Base-by-base conservation (phyloP, 371 early-diverging fungal genomes). In the Lichtheimia corymbifera region DNA sequence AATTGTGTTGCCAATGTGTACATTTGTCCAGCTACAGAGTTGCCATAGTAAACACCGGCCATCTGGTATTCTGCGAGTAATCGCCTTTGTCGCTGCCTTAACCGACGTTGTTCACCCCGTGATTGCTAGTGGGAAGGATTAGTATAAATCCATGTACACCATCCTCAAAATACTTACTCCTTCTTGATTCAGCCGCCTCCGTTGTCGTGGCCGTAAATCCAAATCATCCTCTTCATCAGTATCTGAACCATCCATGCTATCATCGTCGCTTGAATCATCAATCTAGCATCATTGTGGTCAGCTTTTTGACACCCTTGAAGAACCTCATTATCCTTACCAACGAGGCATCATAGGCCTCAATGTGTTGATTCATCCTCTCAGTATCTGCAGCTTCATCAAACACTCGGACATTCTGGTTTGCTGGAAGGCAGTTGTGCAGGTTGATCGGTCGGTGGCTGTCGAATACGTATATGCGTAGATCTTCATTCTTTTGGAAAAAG, bases 371-470 rank as follows among this genome's bases (percentile, higher is more conserved):
- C 68, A 91, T 66, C 20, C 83, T 81, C 20, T 66, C 69, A n/a
- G 86, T 88, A 9, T 91, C 79, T 14, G 88, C 89, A 7, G 85
- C 89, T 55, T 95, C 95, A 55, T 93, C 93, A 61, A 95, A 78
- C 4, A 93, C 89, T 70, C 72, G 70, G 0, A 93, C 80, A 64
- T 90, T 83, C 27, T 78, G 79, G 63, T 83, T 85, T 67, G 62
- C 50, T 0, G 79, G 73, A 52, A 79, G 91, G 27, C 95, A 63
- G 57, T 93, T 94, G 25, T 88, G 83, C 9, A 97, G 82, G 61
- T 91, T 83, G 24, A 93, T 73, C 3, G 97, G 97, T 25, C 97
- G 82, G 56, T 92, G 95, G 56, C 89, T 91, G 62, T 97, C 97
- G 49, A 94, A 70, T 4, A 97, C 76, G 61, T 93, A 88, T 6